These are phyloP conservation scores for Magnaporthiopsis rhizophila DNA, from an alignment of 2,329 filamentous ascomycete genomes.

Conservation along the genomic window DNA sequence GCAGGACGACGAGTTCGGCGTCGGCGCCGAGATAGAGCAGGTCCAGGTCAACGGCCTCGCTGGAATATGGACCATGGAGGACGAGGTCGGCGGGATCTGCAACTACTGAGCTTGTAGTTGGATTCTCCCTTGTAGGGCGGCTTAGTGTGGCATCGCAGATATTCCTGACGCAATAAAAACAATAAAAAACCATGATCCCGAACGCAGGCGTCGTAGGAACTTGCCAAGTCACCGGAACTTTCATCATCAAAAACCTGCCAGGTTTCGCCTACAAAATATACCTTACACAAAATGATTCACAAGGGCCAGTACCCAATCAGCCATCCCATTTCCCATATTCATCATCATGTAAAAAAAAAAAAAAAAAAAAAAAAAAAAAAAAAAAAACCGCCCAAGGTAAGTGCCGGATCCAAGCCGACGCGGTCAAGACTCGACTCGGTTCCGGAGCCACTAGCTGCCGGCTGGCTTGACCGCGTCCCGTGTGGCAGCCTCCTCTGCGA, in stretches of 20 bases:
- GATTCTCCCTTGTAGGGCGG: neutral
- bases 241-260: neutral
- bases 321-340: neutral
- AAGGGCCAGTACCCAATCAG: neutral
- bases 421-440: neutral
- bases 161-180: neutral
- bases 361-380: too few species aligned
- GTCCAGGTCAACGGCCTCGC: slow-evolving; percentile 60
- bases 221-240: neutral
- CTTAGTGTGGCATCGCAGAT: too few species aligned
- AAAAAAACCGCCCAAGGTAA: too few species aligned
- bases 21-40: slow-evolving; percentile 30
- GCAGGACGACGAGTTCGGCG: slow-evolving; percentile 32
- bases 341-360: too few species aligned
- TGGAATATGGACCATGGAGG: slow-evolving; percentile 82
- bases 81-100: slow-evolving; percentile 60
- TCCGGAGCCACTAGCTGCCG: neutral
- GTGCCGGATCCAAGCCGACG: too few species aligned
- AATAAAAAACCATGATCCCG: neutral
- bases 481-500: slow-evolving; percentile 41
- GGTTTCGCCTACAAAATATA: neutral
- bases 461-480: slow-evolving; percentile 7
- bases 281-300: neutral
- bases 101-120: slow-evolving; percentile 31
- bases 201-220: neutral